Base-by-base conservation (phyloP, 2,329 filamentous ascomycete genomes). In the Coleophoma eucalyptorum region DNA sequence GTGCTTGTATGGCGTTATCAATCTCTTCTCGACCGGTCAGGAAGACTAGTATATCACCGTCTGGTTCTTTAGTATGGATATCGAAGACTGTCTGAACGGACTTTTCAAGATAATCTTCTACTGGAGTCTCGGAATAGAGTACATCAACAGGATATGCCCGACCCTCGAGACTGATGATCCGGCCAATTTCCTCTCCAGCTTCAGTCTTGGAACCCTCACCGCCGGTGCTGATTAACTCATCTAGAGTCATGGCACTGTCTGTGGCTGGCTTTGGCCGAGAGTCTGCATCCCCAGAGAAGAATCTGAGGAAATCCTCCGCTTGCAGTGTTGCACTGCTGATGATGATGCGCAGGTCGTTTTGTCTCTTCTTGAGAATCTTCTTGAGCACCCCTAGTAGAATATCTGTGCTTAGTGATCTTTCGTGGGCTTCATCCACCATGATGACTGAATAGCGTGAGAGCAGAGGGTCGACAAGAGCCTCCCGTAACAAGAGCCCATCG, bases 351-450 rank as follows among this genome's bases (percentile, higher is more conserved):
- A 97, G 70, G 52, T 97, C 92, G 50, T 61, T 59, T 7, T 87
- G 80, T 41, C 94, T 79, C 62, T 83, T 87, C 67, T 83, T 90
- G 49, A 83, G 74, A 46, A 99, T 93, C 68, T 97, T 97, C 67
- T 96, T 97, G 37, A 99, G 70, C 13, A 97, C 74, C 0, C 94
- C 93, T 3, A 99, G 79, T 7, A 97, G 76, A 12, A 99, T 82
- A 64, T 99, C 94, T 1, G 92, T 96, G 67, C 90, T 95, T 52
- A 97, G 80, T 45, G 91, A 96, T 49, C 94, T 80, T 69, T 97
- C 93, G 65, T 99, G 94, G 6, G 93, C 94, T 70, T 97, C 93
- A 65, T 99, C 94, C 7, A 99, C 88, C 90, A 99, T 97, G 61
- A 99, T 90, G 42, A 96, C 87, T 0, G 91, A 95, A 67, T 99